Base-by-base conservation (phyloP, 2,329 filamentous ascomycete species). In the Mycogone perniciosa region DNA sequence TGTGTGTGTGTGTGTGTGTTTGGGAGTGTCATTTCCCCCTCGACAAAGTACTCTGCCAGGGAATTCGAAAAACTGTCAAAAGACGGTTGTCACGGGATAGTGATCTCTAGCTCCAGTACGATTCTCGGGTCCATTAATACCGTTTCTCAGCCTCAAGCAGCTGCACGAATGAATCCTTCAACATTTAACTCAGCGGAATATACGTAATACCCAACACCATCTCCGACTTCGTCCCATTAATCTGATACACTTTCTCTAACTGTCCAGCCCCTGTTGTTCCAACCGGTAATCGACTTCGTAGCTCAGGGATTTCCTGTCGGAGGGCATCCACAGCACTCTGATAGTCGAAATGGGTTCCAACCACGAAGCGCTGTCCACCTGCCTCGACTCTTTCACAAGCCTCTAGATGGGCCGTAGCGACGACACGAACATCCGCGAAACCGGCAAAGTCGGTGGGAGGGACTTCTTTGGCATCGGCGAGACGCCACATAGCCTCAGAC, bases 281-380 rank as follows among this genome's bases (percentile, higher is more conserved):
- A 20, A 57, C 33, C 1, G 59, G 58, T 5, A 60, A 7, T 4
- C 52, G 57, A 10, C 13, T 37, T 30, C 45, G 44, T 13, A 57
- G 71, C 57, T 81, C 67, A 0, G 79, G 78, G 58, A 80, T 81
- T 52, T 76, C 67, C 57, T 77, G 76, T 47, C 71, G 67, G 44
- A 86, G 74, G 37, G 80, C 71, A 46, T 81, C 72, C 4, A 60
- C 54, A 0, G 71, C 73, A 34, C 85, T 76, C 60, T 76, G 71
- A 60, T 77, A 76, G 62, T 86, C 86, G 47, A 84, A 86, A 58
- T 77, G 72, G 0, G 77, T 80, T 0, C 76, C 76, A 0, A 80
- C 77, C 39, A 82, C 83, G 67, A 87, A 86, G 2, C 84, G 74
- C 67, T 84, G 78, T 43, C 72, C 71, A 0, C 76, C 80, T 1